Conservation (phyloP, 805 yeast species). For the Yamadazyma phyllophila region DNA sequence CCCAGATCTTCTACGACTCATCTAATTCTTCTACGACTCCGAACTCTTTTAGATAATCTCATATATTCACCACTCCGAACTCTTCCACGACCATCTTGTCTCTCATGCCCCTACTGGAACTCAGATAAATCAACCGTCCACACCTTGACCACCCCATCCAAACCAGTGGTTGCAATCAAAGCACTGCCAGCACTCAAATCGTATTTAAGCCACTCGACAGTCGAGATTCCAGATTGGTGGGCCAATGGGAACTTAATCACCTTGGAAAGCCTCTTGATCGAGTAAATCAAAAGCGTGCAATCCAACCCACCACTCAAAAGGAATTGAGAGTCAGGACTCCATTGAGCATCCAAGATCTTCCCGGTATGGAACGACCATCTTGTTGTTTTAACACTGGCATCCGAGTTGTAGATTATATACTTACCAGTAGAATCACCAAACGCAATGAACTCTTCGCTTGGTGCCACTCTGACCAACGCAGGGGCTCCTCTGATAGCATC, state of each 20-base stretch:
- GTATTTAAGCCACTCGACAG: conserved; percentile 64
- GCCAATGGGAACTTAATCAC: conserved; percentile 73
- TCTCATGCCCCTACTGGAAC: too few relatives aligned
- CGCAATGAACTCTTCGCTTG: conserved; percentile 66
- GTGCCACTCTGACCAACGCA: conserved; percentile 65
- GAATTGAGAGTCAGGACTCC: conserved; percentile 74
- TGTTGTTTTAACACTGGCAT: conserved; percentile 63
- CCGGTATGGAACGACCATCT: conserved; percentile 97
- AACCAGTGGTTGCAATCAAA: conserved; percentile 61
- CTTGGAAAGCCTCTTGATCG: conserved; percentile 74
- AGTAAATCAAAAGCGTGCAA: conserved; percentile 74
- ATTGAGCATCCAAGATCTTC: conserved; percentile 68
- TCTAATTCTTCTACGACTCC: too few relatives aligned
- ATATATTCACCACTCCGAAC: too few relatives aligned
- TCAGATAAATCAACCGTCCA: conserved; percentile 50
- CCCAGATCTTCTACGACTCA: too few relatives aligned
- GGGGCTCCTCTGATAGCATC: conserved; percentile 40
- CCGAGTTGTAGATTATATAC: conserved; percentile 66
- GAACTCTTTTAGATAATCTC: too few relatives aligned
- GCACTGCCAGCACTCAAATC: conserved; percentile 10
- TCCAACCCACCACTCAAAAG: conserved; percentile 83
- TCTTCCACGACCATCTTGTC: too few relatives aligned
- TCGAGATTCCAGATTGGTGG: conserved; percentile 84
- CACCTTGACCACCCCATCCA: conserved; percentile 74
- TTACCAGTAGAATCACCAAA: conserved; percentile 88